A percentile compares a stretch with the other conserved stretches of the same genome.
Conservation (phyloP, 768 basidiomycete species). For the Lactarius sp. region DNA sequence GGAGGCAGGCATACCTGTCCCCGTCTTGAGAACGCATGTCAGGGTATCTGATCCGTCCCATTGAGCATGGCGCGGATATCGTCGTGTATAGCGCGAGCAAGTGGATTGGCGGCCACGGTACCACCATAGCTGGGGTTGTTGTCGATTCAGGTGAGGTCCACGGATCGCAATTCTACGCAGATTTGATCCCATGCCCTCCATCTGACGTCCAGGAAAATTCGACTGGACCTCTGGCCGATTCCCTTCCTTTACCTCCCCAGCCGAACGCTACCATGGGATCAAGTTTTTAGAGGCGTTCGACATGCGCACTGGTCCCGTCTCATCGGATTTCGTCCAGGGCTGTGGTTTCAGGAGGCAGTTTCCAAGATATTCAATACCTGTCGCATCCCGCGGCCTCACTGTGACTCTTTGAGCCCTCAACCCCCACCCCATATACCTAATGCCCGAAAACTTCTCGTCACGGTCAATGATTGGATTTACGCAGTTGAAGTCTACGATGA, state of each 20-base stretch:
- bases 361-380: constrained; percentile 69
- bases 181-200: neutral
- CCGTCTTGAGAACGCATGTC: neutral
- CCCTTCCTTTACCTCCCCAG: constrained; percentile 67
- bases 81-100: constrained; percentile 78
- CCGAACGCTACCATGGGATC: constrained; percentile 73
- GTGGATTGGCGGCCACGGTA: constrained; percentile 82
- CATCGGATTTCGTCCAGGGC: constrained; percentile 32
- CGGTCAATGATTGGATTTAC: constrained; percentile 78
- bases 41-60: constrained; percentile 61
- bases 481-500: constrained; percentile 60
- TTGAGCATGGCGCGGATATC: constrained; percentile 74
- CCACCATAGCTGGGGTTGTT: constrained; percentile 71
- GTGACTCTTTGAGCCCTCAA: constrained; percentile 56
- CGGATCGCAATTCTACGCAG: neutral
- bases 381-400: constrained; percentile 63
- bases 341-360: constrained; percentile 59
- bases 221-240: constrained; percentile 71
- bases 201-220: constrained; percentile 49
- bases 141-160: constrained; percentile 55
- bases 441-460: constrained; percentile 59
- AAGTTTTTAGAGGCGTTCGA: constrained; percentile 60
- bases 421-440: constrained; percentile 42
- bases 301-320: neutral
- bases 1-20: constrained; percentile 41